Evolutionary conservation across 345 rosid species (phyloP).

Genomic region (Sisymbrium irio): DNA sequence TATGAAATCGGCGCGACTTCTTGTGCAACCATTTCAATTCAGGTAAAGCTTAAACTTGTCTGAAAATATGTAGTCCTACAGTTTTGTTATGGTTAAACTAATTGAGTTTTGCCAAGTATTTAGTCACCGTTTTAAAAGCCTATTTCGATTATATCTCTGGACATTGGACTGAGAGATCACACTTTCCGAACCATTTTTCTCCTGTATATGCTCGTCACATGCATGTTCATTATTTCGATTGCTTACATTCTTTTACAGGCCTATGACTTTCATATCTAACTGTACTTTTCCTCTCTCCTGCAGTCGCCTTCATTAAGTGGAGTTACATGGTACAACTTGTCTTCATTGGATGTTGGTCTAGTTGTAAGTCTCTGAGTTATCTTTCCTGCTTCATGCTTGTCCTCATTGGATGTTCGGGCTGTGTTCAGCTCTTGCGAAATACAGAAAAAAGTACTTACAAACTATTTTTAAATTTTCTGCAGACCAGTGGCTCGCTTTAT

Average conservation of each 20-base stretch:
- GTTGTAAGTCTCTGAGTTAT: constrained; percentile 56
- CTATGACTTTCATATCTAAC: background rate
- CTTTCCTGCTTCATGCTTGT: background rate
- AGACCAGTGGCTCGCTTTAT: constrained; percentile 98
- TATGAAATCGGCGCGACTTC: constrained; percentile 97
- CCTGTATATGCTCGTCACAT: background rate
- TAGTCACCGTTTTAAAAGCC: background rate
- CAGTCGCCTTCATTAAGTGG: constrained; percentile 88
- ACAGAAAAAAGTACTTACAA: background rate
- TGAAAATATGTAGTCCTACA: background rate
- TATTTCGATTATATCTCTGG: background rate
- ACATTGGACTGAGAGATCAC: background rate
- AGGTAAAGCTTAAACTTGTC: constrained; percentile 43
- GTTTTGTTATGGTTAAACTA: background rate
- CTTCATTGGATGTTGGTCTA: constrained; percentile 84
- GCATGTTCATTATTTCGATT: background rate
- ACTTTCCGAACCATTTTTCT: background rate
- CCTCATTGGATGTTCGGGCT: background rate
- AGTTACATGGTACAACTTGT: constrained; percentile 79
- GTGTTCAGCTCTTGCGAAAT: background rate
- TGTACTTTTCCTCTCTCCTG: constrained; percentile 13
- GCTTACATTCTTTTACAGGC: background rate
- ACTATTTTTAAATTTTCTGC: constrained; percentile 34
- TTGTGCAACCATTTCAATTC: constrained; percentile 77
- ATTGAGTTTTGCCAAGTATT: background rate